These are phyloP conservation scores for Russula olivacea DNA, from an alignment of 768 basidiomycete species.

Conservation along the genomic window DNA sequence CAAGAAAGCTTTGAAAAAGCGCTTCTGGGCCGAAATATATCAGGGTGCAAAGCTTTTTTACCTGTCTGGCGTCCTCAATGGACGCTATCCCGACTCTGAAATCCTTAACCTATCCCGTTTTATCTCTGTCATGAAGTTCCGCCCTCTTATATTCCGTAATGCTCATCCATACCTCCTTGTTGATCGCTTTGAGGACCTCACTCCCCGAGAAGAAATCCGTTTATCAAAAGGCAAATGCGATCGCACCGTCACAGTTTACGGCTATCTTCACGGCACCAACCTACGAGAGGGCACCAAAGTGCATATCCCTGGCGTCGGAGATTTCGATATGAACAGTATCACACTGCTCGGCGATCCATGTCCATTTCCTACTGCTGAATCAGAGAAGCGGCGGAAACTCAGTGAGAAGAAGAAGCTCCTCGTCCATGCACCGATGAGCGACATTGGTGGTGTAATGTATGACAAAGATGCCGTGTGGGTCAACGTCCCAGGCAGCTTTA, in stretches of 20 bases:
- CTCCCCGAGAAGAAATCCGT: constrained; percentile 77
- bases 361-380: constrained; percentile 84
- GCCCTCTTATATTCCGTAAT: constrained; percentile 94
- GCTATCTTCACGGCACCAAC: constrained; percentile 90
- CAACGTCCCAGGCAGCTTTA: constrained; percentile 94
- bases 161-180: constrained; percentile 91
- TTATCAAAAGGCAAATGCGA: constrained; percentile 82
- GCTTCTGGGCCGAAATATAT: constrained; percentile 99
- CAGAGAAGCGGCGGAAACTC: constrained; percentile 85
- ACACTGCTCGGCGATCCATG: constrained; percentile 87
- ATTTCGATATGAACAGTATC: constrained; percentile 70
- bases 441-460: constrained; percentile 92
- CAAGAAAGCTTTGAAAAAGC: constrained; percentile 93
- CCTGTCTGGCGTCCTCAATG: constrained; percentile 93
- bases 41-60: constrained; percentile 98
- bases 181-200: constrained; percentile 93
- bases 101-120: constrained; percentile 95
- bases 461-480: constrained; percentile 99
- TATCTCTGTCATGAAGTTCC: constrained; percentile 97
- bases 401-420: constrained; percentile 92
- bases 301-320: constrained; percentile 93
- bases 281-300: constrained; percentile 69
- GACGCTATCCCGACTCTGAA: constrained; percentile 94
- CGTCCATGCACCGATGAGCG: constrained; percentile 98
- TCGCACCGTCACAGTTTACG: constrained; percentile 89